Percentiles rank a stretch among this genome's conserved stretches.
These are phyloP conservation scores for Lachnellula arida DNA, from an alignment of 2,329 filamentous ascomycete genomes.

Conservation along the genomic window DNA sequence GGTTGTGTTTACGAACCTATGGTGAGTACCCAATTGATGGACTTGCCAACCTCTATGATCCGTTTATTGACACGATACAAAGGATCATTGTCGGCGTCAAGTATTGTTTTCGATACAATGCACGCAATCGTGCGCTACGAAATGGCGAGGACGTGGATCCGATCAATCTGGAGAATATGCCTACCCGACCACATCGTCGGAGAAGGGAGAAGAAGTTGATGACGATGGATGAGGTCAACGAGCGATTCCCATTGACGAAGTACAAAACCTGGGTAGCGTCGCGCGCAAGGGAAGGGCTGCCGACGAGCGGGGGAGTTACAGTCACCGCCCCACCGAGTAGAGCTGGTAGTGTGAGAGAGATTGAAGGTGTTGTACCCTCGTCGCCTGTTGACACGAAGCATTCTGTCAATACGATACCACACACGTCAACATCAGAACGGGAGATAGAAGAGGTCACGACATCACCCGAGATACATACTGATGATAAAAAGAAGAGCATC, in stretches of 20 bases:
- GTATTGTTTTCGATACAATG: slow-evolving; percentile 98
- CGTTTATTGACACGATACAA: slow-evolving; percentile 23
- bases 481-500: slow-evolving; percentile 16
- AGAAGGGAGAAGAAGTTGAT: slow-evolving; percentile 97
- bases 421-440: slow-evolving; percentile 18
- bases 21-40: slow-evolving; percentile 55
- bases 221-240: slow-evolving; percentile 98
- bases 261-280: slow-evolving; percentile 93
- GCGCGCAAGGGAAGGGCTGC: slow-evolving; percentile 76
- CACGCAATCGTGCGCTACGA: slow-evolving; percentile 77
- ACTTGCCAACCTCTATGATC: neutral
- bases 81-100: slow-evolving; percentile 99
- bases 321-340: slow-evolving; percentile 71
- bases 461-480: slow-evolving; percentile 12
- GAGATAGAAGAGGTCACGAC: slow-evolving; percentile 11
- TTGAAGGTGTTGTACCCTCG: slow-evolving; percentile 49
- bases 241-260: slow-evolving; percentile 90
- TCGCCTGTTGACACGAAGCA: slow-evolving; percentile 32
- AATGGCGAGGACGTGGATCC: slow-evolving; percentile 77
- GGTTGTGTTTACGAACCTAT: slow-evolving; percentile 97
- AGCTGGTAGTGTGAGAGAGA: slow-evolving; percentile 67
- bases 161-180: slow-evolving; percentile 83
- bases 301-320: slow-evolving; percentile 78
- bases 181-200: slow-evolving; percentile 71
- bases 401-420: slow-evolving; percentile 30